A percentile compares a stretch with the other conserved stretches of the same genome.
Evolutionary conservation across 202 grass and related monocot species (phyloP).

Genomic region (Schoenoplectus triqueter): DNA sequence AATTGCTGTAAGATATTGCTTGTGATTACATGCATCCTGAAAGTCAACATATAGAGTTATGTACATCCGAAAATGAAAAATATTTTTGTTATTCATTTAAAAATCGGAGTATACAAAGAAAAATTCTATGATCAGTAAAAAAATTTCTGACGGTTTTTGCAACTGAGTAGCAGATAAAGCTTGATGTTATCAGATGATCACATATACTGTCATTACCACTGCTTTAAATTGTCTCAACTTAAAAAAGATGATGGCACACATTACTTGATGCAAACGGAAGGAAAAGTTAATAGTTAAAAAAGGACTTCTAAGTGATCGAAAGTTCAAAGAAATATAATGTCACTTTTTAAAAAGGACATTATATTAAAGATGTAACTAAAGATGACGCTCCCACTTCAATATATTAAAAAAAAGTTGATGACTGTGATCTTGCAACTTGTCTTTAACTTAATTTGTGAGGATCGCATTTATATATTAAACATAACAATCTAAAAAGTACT

Average conservation of each 20-base stretch:
- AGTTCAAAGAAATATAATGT: slow-evolving; percentile 10
- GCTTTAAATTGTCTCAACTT: background rate
- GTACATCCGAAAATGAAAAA: background rate
- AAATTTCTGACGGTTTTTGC: too few relatives aligned
- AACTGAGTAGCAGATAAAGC: background rate
- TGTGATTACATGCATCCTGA: background rate
- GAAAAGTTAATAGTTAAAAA: background rate
- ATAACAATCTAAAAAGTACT: background rate
- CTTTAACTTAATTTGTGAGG: background rate
- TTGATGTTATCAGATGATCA: background rate
- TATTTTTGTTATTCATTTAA: background rate
- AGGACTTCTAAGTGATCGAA: slow-evolving; percentile 31
- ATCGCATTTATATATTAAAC: background rate
- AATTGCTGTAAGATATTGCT: background rate
- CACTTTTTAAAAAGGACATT: background rate
- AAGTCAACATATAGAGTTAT: background rate
- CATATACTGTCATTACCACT: background rate
- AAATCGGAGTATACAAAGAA: background rate
- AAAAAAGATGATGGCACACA: slow-evolving; percentile 24
- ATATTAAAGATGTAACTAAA: slow-evolving; percentile 14
- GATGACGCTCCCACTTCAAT: background rate
- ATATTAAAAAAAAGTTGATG: background rate
- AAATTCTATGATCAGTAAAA: background rate
- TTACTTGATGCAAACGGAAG: slow-evolving; percentile 20
- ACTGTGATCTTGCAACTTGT: background rate